Conservation (phyloP, 169 alveolate species). For the Cryptosporidium ubiquitum region DNA sequence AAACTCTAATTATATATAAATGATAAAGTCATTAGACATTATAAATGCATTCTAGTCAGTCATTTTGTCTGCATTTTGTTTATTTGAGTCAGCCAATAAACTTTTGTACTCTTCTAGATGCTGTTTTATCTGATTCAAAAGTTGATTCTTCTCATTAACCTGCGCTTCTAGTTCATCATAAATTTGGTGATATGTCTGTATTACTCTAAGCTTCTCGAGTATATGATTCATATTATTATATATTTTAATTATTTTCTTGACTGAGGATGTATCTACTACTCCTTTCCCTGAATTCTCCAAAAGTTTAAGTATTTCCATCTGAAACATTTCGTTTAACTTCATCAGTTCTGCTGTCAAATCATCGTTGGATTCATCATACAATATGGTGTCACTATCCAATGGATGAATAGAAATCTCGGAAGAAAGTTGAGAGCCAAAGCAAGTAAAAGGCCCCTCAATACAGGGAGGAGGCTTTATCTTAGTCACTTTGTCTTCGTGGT, state of each 20-base stretch:
- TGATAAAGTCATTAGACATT: not conserved
- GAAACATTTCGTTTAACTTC: slow-evolving; percentile 26
- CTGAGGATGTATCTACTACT: slow-evolving; percentile 8
- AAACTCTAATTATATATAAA: not conserved
- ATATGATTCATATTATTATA: slow-evolving; percentile 50
- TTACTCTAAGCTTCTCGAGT: slow-evolving; percentile 47
- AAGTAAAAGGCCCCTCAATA: slow-evolving; percentile 56
- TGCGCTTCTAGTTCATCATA: slow-evolving; percentile 38
- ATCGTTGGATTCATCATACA: slow-evolving; percentile 15
- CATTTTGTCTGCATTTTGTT: not conserved
- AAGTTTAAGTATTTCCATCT: slow-evolving; percentile 14
- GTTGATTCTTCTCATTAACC: slow-evolving; percentile 11
- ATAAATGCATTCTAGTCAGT: not conserved
- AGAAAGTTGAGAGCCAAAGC: slow-evolving; percentile 65
- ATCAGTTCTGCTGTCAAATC: slow-evolving; percentile 36
- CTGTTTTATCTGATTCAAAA: slow-evolving; percentile 31
- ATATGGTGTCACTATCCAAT: slow-evolving; percentile 45
- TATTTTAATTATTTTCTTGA: slow-evolving; percentile 40
- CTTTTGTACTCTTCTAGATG: slow-evolving; percentile 17
- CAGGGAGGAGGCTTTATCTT: slow-evolving; percentile 66
- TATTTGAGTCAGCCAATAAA: not conserved
- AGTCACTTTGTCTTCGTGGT: slow-evolving; percentile 7
- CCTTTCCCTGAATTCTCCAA: slow-evolving; percentile 59
- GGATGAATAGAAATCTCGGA: slow-evolving; percentile 59
- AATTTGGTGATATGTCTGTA: slow-evolving; percentile 55